Conservation (phyloP, 208 protist genomes). For the Endotrypanum monterogeii region DNA sequence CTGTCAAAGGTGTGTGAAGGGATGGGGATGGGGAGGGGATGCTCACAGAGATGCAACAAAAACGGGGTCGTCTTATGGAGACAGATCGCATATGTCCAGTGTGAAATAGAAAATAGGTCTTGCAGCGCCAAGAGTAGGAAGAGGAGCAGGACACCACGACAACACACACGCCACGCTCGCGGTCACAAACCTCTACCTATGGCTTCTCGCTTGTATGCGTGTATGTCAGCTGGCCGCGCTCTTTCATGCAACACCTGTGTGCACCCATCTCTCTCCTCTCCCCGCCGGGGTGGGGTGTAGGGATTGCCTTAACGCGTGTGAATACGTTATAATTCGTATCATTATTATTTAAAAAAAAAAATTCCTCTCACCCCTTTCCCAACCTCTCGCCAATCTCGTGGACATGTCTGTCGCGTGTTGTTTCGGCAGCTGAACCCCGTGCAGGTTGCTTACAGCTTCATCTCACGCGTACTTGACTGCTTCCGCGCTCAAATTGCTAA, state of each 20-base stretch:
- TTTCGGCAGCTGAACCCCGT: neutral
- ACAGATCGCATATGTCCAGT: neutral
- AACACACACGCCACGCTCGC: neutral
- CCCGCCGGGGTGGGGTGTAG: too few species aligned
- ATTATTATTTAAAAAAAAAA: too few species aligned
- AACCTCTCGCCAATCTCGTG: neutral
- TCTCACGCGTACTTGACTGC: neutral
- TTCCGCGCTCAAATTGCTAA: neutral
- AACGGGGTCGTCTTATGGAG: neutral
- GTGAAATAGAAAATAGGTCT: neutral
- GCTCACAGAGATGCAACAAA: neutral
- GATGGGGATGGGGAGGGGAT: neutral
- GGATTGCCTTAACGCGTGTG: neutral
- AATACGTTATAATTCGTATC: too few species aligned
- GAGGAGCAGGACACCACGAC: neutral
- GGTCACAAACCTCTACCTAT: neutral
- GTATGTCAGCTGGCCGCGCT: neutral
- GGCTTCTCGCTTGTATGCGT: neutral
- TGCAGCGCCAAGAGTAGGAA: neutral
- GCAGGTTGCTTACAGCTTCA: neutral
- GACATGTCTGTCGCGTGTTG: neutral
- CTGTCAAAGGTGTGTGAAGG: too few species aligned
- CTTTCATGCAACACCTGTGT: neutral
- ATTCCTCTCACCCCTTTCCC: neutral
- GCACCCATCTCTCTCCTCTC: too few species aligned